phyloP scores from a whole-genome alignment of 2,329 filamentous ascomycete genomes.

The Sporothrix dimorphospora region DNA sequence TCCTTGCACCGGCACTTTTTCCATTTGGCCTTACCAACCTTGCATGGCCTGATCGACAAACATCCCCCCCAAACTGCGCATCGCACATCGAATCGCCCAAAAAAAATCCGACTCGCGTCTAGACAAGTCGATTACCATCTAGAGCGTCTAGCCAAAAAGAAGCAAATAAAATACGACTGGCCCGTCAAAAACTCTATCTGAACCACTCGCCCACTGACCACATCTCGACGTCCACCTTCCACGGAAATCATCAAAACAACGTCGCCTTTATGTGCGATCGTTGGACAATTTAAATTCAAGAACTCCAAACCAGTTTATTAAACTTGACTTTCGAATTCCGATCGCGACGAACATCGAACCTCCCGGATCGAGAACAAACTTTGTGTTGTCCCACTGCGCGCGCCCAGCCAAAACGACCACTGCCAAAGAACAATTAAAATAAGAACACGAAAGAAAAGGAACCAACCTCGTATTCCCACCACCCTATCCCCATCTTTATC shows the following conservation, averaged over 20 bases:
- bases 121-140: not conserved
- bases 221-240: not conserved
- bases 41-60: slow-evolving; percentile 7
- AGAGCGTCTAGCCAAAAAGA: no score
- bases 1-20: not conserved
- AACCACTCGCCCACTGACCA: not conserved
- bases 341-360: no score
- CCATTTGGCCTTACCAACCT: slow-evolving; percentile 18
- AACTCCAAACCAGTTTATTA: not conserved
- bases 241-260: not conserved
- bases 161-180: no score
- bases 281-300: not conserved
- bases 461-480: slow-evolving; percentile 11
- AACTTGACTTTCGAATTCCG: no score
- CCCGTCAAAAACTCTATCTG: no score
- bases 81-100: not conserved
- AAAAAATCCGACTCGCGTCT: not conserved
- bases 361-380: no score
- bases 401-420: not conserved
- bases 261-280: not conserved
- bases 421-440: not conserved
- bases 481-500: not conserved
- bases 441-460: not conserved
- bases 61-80: not conserved
- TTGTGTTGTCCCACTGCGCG: not conserved